Conservation (phyloP, 768 basidiomycete species). For the Trametopsis cervina region DNA sequence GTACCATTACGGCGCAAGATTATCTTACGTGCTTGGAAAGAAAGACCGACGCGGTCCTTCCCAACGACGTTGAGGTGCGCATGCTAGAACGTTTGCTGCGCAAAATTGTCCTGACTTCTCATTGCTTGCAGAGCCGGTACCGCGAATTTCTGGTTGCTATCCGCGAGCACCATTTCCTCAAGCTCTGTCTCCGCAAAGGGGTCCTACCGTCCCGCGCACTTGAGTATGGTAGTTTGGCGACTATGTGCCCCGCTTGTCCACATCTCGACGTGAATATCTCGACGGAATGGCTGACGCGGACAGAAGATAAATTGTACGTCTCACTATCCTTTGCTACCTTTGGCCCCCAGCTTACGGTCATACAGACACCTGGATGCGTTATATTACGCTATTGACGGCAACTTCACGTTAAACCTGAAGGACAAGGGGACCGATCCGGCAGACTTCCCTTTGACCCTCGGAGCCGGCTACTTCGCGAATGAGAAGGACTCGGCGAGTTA, state of each 20-base stretch:
- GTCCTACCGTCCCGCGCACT: neutral
- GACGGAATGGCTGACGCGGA: constrained; percentile 4
- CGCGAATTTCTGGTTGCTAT: constrained; percentile 5
- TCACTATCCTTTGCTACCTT: neutral
- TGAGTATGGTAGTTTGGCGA: constrained; percentile 3
- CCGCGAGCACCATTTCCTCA: constrained; percentile 1
- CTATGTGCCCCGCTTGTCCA: constrained; percentile 14
- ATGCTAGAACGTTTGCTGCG: neutral
- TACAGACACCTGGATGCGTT: constrained; percentile 11
- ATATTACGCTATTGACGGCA: constrained; percentile 11
- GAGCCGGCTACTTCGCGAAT: constrained; percentile 12
- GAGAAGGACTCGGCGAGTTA: constrained; percentile 5
- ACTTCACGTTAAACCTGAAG: constrained; percentile 11
- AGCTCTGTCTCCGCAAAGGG: neutral
- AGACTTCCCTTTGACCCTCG: constrained; percentile 10
- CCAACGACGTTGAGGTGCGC: neutral
- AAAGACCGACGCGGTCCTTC: neutral
- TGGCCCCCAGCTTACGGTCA: neutral
- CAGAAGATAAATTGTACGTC: neutral
- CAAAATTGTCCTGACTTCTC: neutral
- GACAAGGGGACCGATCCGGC: constrained; percentile 8
- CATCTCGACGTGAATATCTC: constrained; percentile 16
- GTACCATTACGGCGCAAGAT: constrained; percentile 3
- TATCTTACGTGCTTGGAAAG: neutral
- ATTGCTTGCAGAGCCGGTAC: constrained; percentile 8